Base-by-base conservation (phyloP, 768 basidiomycete genomes). In the Tylopilus sp. region DNA sequence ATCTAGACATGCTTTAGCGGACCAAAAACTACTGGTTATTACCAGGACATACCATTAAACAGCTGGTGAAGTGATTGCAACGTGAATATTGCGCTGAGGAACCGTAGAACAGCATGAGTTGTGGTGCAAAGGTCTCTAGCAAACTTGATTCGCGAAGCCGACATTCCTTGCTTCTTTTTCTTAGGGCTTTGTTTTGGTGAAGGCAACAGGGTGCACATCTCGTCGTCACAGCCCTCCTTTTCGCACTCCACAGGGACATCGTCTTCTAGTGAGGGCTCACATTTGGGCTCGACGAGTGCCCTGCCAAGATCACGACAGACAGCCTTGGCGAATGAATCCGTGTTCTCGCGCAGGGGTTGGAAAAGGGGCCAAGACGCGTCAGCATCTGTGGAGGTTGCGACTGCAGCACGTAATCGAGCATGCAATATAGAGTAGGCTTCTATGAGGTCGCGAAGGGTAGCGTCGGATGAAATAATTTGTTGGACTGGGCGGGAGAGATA, bases 41-140 rank as follows among this genome's bases (percentile, higher is more conserved):
- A n/a, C 7, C 66, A 40, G 25, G 51, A 61, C 71, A 33, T 50
- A 90, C 90, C 77, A 41, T 77, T 76, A 52, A 91, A 91, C 26
- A 89, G 58, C 40, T 69, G 72, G 57, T 75, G 77, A 20, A 87
- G 61, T 0, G 82, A 77, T 26, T 86, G 82, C 35, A 81, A 58
- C 1, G 83, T 78, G 54, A 89, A 81, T 9, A 85, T 60, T 13
- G 82, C 69, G 6, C 76, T 72, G 18, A 92, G 79, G 11, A 89
- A 66, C 53, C 80, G 83, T 52, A 91, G 75, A 15, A 81, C 88
- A 2, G 82, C 78, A 60, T 90, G 88, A 33, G 77, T 80, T 4
- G 81, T 82, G 2, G 84, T 86, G 65, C 83, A 88, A 18, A 92
- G 71, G 66, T 93, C 91, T 21, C 91, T 77, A 6, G 88, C 88